phyloP scores from a whole-genome alignment of 1,139 yeast species.

The Kodamaea sp. region DNA sequence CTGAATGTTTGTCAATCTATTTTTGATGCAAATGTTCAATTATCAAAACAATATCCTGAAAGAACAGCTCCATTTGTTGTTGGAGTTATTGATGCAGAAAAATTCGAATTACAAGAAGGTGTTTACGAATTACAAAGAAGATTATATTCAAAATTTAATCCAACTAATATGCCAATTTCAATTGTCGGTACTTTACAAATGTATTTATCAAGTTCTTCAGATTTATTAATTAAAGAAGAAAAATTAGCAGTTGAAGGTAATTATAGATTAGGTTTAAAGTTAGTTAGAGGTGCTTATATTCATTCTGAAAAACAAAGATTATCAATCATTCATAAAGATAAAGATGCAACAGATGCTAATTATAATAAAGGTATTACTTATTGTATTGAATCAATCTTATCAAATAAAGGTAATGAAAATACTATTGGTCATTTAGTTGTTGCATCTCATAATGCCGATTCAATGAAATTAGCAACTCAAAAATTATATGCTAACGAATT shows the following conservation, averaged over 20 bases:
- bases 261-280: conserved; percentile 80
- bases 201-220: conserved; percentile 73
- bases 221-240: conserved; percentile 60
- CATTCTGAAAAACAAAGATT: conserved; percentile 79
- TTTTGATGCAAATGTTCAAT: conserved; percentile 49
- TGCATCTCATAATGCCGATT: conserved; percentile 84
- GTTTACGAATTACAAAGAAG: conserved; percentile 88
- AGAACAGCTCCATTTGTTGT: conserved; percentile 80
- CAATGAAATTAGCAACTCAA: conserved; percentile 70
- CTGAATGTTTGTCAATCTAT: conserved; percentile 53
- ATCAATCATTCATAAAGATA: conserved; percentile 66
- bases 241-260: conserved; percentile 56
- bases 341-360: conserved; percentile 70
- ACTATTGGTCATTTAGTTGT: conserved; percentile 82
- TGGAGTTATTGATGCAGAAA: conserved; percentile 91
- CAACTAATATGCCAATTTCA: conserved; percentile 51
- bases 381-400: conserved; percentile 59
- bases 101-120: conserved; percentile 81
- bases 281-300: conserved; percentile 97
- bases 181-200: conserved; percentile 93
- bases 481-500: conserved; percentile 33
- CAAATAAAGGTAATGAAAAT: conserved; percentile 42
- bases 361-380: conserved; percentile 69
- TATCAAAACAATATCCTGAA: conserved; percentile 53
- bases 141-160: conserved; percentile 72